Evolutionary conservation across 108 stramenopile genomes (phyloP), one percentile per base, ranked within the genome.

Genomic region (Conticribra weissflogii): DNA sequence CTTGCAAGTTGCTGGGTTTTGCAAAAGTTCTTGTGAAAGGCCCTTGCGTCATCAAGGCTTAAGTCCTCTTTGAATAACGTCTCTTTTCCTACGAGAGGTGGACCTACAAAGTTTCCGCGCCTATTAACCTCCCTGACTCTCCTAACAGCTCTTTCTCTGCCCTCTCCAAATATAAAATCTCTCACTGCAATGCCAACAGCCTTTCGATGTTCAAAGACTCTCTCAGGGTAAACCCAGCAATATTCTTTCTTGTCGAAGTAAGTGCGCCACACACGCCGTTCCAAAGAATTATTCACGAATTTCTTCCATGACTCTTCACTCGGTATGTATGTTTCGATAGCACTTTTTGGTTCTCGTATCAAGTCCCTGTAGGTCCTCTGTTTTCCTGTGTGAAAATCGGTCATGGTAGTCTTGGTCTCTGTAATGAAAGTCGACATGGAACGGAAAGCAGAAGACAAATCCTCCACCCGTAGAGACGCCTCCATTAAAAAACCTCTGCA

Each of bases 41-140:
- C 57, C 25, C 19, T 58, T 0, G 29, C 32, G 9, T 72, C 71
- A 0, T 46, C 9, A 17, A 9, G 36, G 9, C 59, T 41, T 18
- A 45, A 49, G 18, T 83, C 83, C 14, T 58, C 76, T 0, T 48
- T 60, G 44, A 77, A 81, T 8, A 66, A 44, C n/a, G 83, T 78
- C 56, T 83, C 83, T 45, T 85, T 85, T 15, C 81, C 84, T 2
- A 85, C 84, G 4, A 85, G 32, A 22, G 74, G 46, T 7, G 63
- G 71, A 18, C 82, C 84, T 0, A 83, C 27, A 31, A 74, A 57
- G 3, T 47, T n/a, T 44, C 71, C 74, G 41, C 28, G n/a, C n/a
- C 16, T 15, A 56, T 28, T 49, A 31, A 78, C 44, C 27, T 83
- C 84, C 53, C 72, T 68, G 0, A 85, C 71, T 19, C 76, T 54